A percentile compares a stretch with the other conserved stretches of the same genome.
phyloP scores from a whole-genome alignment of 495 filamentous ascomycete species.

The Aspergillus nanangensis region DNA sequence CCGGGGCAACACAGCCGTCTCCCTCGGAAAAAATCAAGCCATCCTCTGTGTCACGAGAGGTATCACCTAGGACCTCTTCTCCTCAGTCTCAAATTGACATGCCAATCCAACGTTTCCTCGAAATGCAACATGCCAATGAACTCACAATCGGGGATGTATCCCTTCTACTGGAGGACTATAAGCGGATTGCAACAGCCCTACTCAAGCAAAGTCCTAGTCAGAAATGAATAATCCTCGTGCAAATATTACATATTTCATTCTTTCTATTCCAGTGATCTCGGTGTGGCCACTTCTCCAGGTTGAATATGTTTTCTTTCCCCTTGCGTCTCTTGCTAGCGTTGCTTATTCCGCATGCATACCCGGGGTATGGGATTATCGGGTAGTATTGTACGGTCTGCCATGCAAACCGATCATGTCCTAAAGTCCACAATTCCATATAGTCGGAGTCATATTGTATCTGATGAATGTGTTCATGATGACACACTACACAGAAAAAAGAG shows the following conservation, averaged over 20 bases:
- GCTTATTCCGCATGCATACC: slow-evolving; percentile 1
- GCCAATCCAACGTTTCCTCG: slow-evolving; percentile 77
- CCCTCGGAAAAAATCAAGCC: slow-evolving; percentile 25
- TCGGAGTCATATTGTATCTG: no score
- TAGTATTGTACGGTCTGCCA: no score
- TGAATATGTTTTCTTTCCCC: no score
- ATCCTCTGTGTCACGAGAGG: slow-evolving; percentile 20
- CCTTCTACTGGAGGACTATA: slow-evolving; percentile 81
- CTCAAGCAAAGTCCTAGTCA: slow-evolving; percentile 30
- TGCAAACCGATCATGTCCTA: no score
- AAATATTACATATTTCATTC: neutral
- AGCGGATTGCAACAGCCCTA: slow-evolving; percentile 58
- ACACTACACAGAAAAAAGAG: no score
- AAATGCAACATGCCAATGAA: slow-evolving; percentile 70
- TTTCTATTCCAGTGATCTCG: slow-evolving; percentile 1
- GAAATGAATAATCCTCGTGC: slow-evolving; percentile 3
- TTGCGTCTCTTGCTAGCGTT: no score
- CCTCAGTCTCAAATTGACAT: slow-evolving; percentile 53
- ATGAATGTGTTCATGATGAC: no score
- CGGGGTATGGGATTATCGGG: neutral
- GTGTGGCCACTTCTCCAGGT: no score
- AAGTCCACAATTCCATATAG: no score
- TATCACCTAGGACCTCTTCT: slow-evolving; percentile 12
- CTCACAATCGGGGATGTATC: slow-evolving; percentile 77
- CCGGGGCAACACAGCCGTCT: slow-evolving; percentile 20